Conservation (phyloP, 768 basidiomycete genomes). For the Boletus edulis region DNA sequence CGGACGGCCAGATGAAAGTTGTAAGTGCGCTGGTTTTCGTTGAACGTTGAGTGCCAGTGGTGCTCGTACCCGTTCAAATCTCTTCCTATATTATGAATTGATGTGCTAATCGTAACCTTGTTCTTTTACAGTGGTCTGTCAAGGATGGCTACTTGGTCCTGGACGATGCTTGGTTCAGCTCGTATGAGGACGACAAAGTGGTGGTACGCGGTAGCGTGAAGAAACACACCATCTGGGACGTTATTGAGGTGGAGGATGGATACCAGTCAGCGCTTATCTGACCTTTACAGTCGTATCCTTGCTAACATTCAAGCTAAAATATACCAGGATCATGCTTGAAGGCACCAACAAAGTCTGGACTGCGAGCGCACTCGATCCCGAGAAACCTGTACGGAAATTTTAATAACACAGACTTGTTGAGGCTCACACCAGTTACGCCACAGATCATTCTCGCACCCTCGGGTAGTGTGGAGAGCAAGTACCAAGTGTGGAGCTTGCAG, state of each 20-base stretch:
- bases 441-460: neutral
- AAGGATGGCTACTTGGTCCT: neutral
- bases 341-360: too few species aligned
- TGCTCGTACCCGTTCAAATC: neutral
- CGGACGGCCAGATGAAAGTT: too few species aligned
- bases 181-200: neutral
- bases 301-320: neutral
- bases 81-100: neutral
- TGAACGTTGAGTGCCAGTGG: neutral
- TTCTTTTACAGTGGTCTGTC: neutral
- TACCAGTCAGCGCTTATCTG: neutral
- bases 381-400: neutral
- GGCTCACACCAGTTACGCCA: neutral
- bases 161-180: neutral
- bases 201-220: neutral
- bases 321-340: neutral
- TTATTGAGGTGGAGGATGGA: too few species aligned
- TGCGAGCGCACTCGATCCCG: too few species aligned
- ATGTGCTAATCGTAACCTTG: neutral
- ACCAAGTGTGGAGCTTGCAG: too few species aligned
- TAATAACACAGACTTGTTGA: neutral
- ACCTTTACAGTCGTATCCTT: neutral
- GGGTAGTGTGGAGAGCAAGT: too few species aligned
- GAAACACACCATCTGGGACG: too few species aligned
- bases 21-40: too few species aligned